A percentile compares a stretch with the other conserved stretches of the same genome.
Conservation (phyloP, 1,139 yeast genomes). For the Wickerhamomyces sp. region DNA sequence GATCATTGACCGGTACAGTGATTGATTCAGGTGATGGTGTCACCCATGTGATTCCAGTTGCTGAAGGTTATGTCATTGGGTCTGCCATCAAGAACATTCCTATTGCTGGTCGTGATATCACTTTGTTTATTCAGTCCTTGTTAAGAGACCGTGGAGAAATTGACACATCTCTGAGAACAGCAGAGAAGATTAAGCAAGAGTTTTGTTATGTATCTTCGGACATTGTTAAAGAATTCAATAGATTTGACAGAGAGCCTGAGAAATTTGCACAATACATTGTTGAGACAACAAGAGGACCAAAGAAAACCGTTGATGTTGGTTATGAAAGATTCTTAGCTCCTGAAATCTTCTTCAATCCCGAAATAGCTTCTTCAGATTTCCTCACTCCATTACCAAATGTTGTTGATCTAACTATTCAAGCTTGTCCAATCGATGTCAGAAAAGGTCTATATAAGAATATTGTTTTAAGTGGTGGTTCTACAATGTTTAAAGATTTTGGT, state of each 20-base stretch:
- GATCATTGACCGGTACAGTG: conserved; percentile 96
- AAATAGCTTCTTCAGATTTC: conserved; percentile 91
- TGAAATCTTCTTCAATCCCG: conserved; percentile 97
- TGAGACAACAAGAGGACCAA: conserved; percentile 62
- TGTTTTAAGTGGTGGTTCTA: conserved; percentile 93
- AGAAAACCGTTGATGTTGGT: conserved; percentile 82
- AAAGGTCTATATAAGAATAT: conserved; percentile 93
- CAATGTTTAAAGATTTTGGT: conserved; percentile 98
- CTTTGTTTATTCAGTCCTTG: conserved; percentile 85
- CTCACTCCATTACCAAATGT: conserved; percentile 92
- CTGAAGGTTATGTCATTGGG: conserved; percentile 98
- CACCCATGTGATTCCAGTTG: conserved; percentile 98
- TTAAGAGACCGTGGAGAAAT: conserved; percentile 95
- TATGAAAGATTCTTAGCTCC: conserved; percentile 98
- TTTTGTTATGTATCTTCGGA: conserved; percentile 97
- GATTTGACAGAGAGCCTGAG: conserved; percentile 91
- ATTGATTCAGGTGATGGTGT: conserved; percentile 98
- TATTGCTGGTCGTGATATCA: conserved; percentile 97
- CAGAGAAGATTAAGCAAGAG: conserved; percentile 93
- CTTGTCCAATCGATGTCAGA: conserved; percentile 96
- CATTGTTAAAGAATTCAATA: conserved; percentile 91
- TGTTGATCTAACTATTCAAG: conserved; percentile 91
- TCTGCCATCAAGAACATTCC: conserved; percentile 96
- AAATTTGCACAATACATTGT: conserved; percentile 91
- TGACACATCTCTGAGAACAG: conserved; percentile 91